Evolutionary conservation across 495 filamentous ascomycete species (phyloP).

Genomic region (Penicillium maclennaniae): DNA sequence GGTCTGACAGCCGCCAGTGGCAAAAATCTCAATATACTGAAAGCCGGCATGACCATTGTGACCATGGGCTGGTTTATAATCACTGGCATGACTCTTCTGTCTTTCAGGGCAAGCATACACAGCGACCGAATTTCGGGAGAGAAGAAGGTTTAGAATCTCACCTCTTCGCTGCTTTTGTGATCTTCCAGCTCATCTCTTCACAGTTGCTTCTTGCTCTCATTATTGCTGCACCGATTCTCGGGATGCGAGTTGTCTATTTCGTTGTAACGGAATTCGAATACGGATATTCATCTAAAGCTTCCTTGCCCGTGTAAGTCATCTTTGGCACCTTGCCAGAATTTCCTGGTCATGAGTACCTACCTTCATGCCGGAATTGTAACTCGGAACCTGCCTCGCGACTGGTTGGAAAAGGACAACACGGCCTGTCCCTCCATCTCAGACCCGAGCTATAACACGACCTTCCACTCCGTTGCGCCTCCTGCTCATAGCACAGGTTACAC

Average conservation of each 20-base stretch:
- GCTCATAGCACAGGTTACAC: neutral
- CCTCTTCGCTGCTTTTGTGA: neutral
- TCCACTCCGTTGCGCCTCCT: no score
- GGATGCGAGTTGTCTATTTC: slow-evolving; percentile 14
- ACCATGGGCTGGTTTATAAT: slow-evolving; percentile 8
- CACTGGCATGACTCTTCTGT: neutral
- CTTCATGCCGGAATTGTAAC: slow-evolving; percentile 12
- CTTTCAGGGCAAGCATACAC: neutral
- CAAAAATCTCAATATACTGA: neutral
- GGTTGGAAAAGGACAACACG: neutral
- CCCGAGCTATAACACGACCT: neutral
- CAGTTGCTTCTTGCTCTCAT: slow-evolving; percentile 13
- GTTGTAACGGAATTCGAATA: slow-evolving; percentile 9
- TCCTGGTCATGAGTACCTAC: slow-evolving; percentile 15
- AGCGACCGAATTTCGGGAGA: neutral
- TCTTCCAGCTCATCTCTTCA: neutral
- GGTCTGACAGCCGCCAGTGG: slow-evolving; percentile 12
- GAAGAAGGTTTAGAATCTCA: slow-evolving; percentile 9
- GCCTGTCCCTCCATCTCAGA: neutral
- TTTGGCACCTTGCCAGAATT: slow-evolving; percentile 18
- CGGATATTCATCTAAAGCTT: neutral
- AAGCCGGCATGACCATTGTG: slow-evolving; percentile 9
- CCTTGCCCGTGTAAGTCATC: slow-evolving; percentile 11
- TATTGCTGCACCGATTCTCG: slow-evolving; percentile 15
- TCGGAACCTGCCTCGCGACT: slow-evolving; percentile 7